Evolutionary conservation across 495 filamentous ascomycete genomes (phyloP), one percentile per base, ranked within the genome.

Genomic region (Lineolata rhizophorae): DNA sequence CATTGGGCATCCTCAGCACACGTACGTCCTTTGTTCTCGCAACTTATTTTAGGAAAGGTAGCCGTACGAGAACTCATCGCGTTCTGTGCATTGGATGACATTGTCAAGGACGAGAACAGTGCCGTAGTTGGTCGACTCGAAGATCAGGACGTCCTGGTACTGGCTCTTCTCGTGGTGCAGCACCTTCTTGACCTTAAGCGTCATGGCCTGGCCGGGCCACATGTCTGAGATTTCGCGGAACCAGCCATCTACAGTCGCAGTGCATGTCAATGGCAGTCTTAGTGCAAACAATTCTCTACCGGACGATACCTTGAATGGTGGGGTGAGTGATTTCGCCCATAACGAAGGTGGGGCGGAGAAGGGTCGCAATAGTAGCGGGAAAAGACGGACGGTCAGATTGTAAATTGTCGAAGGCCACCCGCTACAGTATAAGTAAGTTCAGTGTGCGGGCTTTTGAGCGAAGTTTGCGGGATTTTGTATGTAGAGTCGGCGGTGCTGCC

Each of bases 121-220:
- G 47, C 87, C 87, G 55, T 95, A 79, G 68, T 94, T 68, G 63
- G 72, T 85, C 47, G 76, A 85, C 67, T 99, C 74, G 60, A 95
- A 95, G 58, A 95, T 78, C 42, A 99, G 71, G 30, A 97, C 84
- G 50, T 95, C 87, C 60, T 99, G 87, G 61, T 93, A 99, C 64
- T 84, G 63, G 64, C 79, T 87, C 66, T 93, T 93, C 65, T 99
- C 90, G 61, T 93, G 84, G 63, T 95, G 90, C 33, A 99, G 62
- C 50, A 94, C 71, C 60, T 92, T 76, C 55, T 99, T 81, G 53
- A 99, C 85, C 62, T 79, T 84, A 52, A 99, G 72, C 40, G 76
- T 92, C 85, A 95, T 94, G 48, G 87, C 87, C 58, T 95, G 90
- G 46, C 87, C 87, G 30, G 87, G 87, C 87, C 90, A 99, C 82